Evolutionary conservation across 169 alveolate genomes (phyloP).

Genomic region (Besnoitia besnoiti): DNA sequence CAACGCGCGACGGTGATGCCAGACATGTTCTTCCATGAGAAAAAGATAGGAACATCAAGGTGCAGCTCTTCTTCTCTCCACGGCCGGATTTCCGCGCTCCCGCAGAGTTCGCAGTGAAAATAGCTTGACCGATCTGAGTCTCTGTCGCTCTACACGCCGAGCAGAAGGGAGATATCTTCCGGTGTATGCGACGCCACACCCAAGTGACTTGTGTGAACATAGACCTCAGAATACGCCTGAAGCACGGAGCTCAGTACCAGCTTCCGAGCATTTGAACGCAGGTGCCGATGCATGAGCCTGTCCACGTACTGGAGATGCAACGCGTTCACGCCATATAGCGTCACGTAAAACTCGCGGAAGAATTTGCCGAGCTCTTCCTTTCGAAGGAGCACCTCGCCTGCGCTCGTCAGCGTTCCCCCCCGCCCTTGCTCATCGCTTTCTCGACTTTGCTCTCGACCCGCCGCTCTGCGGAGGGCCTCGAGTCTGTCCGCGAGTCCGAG

Average conservation of each 20-base stretch:
- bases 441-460: background rate
- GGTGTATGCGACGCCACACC: background rate
- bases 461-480: constrained; percentile 22
- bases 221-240: background rate
- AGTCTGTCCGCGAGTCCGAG: background rate
- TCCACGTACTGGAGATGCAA: background rate
- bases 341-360: background rate
- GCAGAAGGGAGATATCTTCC: constrained; percentile 9
- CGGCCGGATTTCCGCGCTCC: too few species aligned
- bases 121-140: too few species aligned
- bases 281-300: constrained; percentile 7
- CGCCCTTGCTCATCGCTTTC: background rate
- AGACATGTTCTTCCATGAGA: too few species aligned
- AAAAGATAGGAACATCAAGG: too few species aligned
- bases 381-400: background rate
- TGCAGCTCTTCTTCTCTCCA: too few species aligned
- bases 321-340: background rate
- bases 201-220: background rate
- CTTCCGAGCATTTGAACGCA: background rate
- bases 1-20: too few species aligned
- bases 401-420: background rate
- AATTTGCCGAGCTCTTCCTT: background rate
- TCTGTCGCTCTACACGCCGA: background rate
- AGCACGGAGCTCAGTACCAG: background rate
- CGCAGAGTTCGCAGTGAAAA: too few species aligned